These are phyloP conservation scores for Dioscorea cayenensis DNA, from an alignment of 116 monocot species.

Conservation along the genomic window DNA sequence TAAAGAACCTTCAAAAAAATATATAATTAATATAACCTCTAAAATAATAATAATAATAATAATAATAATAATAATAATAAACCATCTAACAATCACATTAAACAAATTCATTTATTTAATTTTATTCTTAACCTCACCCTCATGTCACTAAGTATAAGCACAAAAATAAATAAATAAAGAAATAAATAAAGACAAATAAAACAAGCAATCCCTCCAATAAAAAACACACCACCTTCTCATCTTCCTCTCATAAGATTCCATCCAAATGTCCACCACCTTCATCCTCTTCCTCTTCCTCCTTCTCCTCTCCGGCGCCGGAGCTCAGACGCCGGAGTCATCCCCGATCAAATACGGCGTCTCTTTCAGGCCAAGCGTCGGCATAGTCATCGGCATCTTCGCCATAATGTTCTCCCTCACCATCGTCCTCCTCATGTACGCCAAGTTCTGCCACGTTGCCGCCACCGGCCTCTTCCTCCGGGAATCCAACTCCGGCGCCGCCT, in stretches of 20 bases:
- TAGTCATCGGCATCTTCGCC: slow-evolving; percentile 63
- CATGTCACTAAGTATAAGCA: too few species aligned
- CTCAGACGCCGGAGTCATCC: neutral
- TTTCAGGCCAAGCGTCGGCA: slow-evolving; percentile 45
- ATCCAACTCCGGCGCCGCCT: neutral
- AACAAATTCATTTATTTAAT: too few species aligned
- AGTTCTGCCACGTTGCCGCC: slow-evolving; percentile 53
- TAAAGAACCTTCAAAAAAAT: too few species aligned
- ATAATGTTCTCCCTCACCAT: slow-evolving; percentile 61
- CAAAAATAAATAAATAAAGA: slow-evolving; percentile 13
- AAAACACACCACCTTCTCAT: too few species aligned
- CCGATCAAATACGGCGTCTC: slow-evolving; percentile 1
- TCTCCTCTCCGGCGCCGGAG: neutral
- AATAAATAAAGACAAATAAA: slow-evolving; percentile 30
- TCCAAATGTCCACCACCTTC: neutral
- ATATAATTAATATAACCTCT: too few species aligned
- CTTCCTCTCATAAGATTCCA: neutral
- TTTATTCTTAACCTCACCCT: too few species aligned
- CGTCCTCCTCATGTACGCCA: slow-evolving; percentile 77
- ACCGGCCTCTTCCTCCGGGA: neutral
- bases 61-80: too few species aligned
- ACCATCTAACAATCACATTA: too few species aligned
- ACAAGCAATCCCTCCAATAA: too few species aligned
- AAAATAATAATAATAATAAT: too few species aligned
- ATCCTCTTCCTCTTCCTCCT: neutral